Conservation (phyloP, 331 rosid genomes). For the Acacia concinna region DNA sequence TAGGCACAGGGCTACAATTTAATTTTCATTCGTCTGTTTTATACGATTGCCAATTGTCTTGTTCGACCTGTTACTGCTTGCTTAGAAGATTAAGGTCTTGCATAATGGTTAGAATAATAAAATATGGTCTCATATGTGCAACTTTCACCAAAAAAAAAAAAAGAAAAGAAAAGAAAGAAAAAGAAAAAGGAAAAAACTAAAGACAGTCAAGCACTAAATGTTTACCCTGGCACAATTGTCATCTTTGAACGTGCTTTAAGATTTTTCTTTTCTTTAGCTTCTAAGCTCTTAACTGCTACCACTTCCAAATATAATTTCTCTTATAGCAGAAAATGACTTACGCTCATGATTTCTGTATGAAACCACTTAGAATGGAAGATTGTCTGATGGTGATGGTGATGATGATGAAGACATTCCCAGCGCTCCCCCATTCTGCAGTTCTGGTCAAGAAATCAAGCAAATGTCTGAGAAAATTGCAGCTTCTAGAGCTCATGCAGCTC, state of each 20-base stretch:
- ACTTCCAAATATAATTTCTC: slow-evolving; percentile 2
- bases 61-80: not conserved
- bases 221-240: not conserved
- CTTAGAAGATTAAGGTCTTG: not conserved
- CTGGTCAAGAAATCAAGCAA: slow-evolving; percentile 61
- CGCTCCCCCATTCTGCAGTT: slow-evolving; percentile 82
- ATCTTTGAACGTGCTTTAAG: not conserved
- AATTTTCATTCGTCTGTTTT: not conserved
- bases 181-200: not conserved
- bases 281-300: slow-evolving; percentile 12
- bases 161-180: too few species aligned
- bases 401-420: slow-evolving; percentile 67
- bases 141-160: not conserved
- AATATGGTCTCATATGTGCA: not conserved
- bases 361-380: slow-evolving; percentile 46
- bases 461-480: slow-evolving; percentile 40
- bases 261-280: slow-evolving; percentile 26
- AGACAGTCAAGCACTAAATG: not conserved
- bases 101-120: not conserved
- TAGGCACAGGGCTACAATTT: not conserved
- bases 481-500: slow-evolving; percentile 39
- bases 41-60: not conserved
- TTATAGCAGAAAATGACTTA: slow-evolving; percentile 2
- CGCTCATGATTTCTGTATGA: slow-evolving; percentile 43
- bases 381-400: slow-evolving; percentile 62